Evolutionary conservation across 495 filamentous ascomycete genomes (phyloP), one percentile per base, ranked within the genome.

Genomic region (Hyaloscypha bicolor): DNA sequence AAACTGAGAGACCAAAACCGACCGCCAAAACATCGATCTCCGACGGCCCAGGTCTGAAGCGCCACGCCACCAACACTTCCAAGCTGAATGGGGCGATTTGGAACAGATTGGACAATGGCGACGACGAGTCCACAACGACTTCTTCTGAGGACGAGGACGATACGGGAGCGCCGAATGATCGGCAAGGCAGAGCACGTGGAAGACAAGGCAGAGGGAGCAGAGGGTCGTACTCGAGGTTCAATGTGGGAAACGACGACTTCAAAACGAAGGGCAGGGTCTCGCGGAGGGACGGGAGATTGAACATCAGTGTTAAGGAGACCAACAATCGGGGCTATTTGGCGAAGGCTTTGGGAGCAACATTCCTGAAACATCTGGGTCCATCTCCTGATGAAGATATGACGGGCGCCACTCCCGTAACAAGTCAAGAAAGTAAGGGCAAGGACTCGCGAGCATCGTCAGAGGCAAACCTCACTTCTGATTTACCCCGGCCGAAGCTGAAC

Each of bases 211-310:
- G 59, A 6, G 52, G 29, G 30, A 48, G 22, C 21, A 51, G 62
- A 59, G 57, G 67, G 6, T 21, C 32, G 11, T 83, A 72, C 62
- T 70, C 78, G 29, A 74, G 75, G 22, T 84, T 93, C 71, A 75
- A 75, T 52, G 79, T 93, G 35, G 81, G 76, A n/a, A 88, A 92
- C 70, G 81, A 89, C 2, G 74, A 89, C 32, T 91, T 87, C 76
- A 81, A 74, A 21, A 90, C 87, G 1, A 85, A 82, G 39, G 90
- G 90, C n/a, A 85, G 79, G 55, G 81, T 93, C 14, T 87, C 84
- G 0, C 88, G 85, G 74, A 81, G 75, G n/a, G 91, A 92, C 73
- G 91, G 90, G 8, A 81, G 91, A 30, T 77, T 93, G 19, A 84
- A 82, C 61, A 90, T 93, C 61, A 86, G 84, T n/a, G 78, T 93